Evolutionary conservation across 2,329 filamentous ascomycete species (phyloP).

Genomic region (Neoscytalidium dimidiatum): DNA sequence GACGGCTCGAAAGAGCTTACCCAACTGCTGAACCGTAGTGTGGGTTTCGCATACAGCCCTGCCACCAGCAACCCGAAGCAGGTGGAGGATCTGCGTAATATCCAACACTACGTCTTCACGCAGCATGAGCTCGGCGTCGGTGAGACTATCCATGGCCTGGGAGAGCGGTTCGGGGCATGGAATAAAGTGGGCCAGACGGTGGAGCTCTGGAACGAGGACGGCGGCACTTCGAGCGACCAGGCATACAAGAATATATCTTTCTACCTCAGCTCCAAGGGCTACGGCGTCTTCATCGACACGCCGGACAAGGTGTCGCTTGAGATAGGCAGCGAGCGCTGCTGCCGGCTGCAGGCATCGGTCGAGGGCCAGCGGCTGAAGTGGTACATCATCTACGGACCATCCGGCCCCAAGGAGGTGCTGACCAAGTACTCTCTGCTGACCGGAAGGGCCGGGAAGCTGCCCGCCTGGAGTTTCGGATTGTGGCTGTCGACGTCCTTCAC

Average conservation of each 20-base stretch:
- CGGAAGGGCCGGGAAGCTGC: slow-evolving; percentile 64
- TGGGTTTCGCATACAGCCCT: slow-evolving; percentile 60
- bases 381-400: slow-evolving; percentile 71
- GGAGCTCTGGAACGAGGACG: slow-evolving; percentile 63
- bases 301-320: slow-evolving; percentile 71
- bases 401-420: slow-evolving; percentile 68
- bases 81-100: slow-evolving; percentile 51
- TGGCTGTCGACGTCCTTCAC: slow-evolving; percentile 79
- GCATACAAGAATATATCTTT: slow-evolving; percentile 74
- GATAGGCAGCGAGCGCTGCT: slow-evolving; percentile 72
- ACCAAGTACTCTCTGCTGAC: slow-evolving; percentile 68
- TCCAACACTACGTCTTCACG: slow-evolving; percentile 48
- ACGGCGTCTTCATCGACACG: slow-evolving; percentile 75
- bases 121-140: slow-evolving; percentile 50
- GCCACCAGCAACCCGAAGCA: slow-evolving; percentile 55
- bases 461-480: slow-evolving; percentile 73
- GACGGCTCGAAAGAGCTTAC: slow-evolving; percentile 56
- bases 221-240: slow-evolving; percentile 68
- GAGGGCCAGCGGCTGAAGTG: slow-evolving; percentile 71
- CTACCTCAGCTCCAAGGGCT: slow-evolving; percentile 71
- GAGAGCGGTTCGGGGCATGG: slow-evolving; percentile 75
- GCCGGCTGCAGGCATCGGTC: slow-evolving; percentile 68
- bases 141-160: slow-evolving; percentile 73
- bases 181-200: slow-evolving; percentile 74
- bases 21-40: slow-evolving; percentile 56